phyloP scores from a whole-genome alignment of 352 stramenopile genomes.

The Aphanomyces astaci region DNA sequence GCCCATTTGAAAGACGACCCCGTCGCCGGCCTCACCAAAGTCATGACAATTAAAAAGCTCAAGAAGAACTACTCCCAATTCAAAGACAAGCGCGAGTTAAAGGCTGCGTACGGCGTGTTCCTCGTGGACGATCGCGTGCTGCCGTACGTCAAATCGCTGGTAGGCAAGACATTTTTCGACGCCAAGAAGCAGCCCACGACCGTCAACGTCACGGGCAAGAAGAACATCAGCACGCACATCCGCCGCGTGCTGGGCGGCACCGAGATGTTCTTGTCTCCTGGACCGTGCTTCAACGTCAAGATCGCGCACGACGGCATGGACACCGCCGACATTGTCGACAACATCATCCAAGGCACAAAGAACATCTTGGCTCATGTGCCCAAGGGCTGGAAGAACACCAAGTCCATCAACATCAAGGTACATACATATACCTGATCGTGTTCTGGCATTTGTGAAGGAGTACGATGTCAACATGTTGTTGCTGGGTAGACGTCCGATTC shows the following conservation, averaged over 20 bases:
- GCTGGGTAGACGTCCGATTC: constrained; percentile 65
- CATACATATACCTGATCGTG: too few species aligned
- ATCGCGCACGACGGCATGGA: constrained; percentile 60
- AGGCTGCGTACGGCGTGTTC: constrained; percentile 67
- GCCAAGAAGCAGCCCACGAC: constrained; percentile 75
- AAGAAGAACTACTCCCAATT: constrained; percentile 72
- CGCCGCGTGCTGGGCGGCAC: constrained; percentile 54
- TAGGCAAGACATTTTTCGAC: constrained; percentile 44
- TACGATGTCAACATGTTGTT: too few species aligned
- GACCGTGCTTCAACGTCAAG: constrained; percentile 86
- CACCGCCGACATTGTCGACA: constrained; percentile 60
- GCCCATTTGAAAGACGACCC: constrained; percentile 48
- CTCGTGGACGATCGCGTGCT: constrained; percentile 70
- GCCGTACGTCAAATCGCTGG: constrained; percentile 54
- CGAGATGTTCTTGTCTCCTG: constrained; percentile 74
- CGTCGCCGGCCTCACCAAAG: constrained; percentile 50
- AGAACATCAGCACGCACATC: constrained; percentile 42
- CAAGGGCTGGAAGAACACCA: constrained; percentile 87
- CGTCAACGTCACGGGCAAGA: constrained; percentile 58
- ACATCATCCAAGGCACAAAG: constrained; percentile 67
- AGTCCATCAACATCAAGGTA: constrained; percentile 85
- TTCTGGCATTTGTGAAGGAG: too few species aligned
- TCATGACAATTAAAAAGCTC: constrained; percentile 78
- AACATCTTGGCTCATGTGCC: constrained; percentile 68
- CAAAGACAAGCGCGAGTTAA: constrained; percentile 63